A percentile compares a stretch with the other conserved stretches of the same genome.
phyloP scores from a whole-genome alignment of 164 flowering plant species.

The Paratinospora sagittata region DNA sequence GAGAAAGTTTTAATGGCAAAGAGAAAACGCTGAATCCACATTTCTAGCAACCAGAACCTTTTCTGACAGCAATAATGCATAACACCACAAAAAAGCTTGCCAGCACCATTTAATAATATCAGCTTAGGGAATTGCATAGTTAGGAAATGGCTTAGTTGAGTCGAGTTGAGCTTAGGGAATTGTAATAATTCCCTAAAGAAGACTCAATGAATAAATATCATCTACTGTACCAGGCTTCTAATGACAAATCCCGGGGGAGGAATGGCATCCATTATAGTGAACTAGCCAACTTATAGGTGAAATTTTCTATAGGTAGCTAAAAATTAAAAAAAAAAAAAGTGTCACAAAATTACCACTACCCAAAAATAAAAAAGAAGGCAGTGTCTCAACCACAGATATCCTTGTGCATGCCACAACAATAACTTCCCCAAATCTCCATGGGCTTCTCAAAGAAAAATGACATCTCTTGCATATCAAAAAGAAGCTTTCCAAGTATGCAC shows the following conservation, averaged over 20 bases:
- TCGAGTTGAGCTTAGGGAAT: neutral
- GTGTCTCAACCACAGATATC: neutral
- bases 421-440: neutral
- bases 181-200: slow-evolving; percentile 2
- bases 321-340: neutral
- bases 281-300: neutral
- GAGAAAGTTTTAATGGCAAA: neutral
- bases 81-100: neutral
- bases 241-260: neutral
- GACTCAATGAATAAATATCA: neutral
- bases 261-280: neutral
- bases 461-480: neutral
- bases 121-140: too few species aligned
- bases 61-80: neutral
- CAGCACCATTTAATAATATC: neutral
- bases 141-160: too few species aligned
- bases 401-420: neutral
- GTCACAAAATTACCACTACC: neutral
- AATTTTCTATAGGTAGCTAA: neutral
- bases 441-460: neutral
- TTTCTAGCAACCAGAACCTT: neutral
- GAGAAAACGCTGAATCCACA: neutral
- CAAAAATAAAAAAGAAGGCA: neutral
- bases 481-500: neutral
- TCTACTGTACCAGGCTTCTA: neutral